Conservation (phyloP, 371 early-diverging fungal genomes). For the Syncephalis plumigaleata region DNA sequence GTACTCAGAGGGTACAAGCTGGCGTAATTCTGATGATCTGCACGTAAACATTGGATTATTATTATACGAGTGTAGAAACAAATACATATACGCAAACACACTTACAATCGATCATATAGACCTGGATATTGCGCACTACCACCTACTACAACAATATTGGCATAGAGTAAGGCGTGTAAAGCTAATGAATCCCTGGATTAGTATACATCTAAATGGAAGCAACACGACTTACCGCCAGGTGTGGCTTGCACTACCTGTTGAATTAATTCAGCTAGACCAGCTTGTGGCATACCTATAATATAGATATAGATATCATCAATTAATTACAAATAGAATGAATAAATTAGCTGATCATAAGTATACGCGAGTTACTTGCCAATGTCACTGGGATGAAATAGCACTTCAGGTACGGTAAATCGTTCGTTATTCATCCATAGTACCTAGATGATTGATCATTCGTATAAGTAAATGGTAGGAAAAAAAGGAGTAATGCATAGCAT, state of each 20-base stretch:
- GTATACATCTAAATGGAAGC: too few species aligned
- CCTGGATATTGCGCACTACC: slow-evolving; percentile 56
- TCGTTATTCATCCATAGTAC: slow-evolving; percentile 63
- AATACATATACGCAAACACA: not conserved
- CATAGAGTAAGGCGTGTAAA: slow-evolving; percentile 44
- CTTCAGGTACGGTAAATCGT: slow-evolving; percentile 70
- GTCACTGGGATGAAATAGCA: slow-evolving; percentile 67
- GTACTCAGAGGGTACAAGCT: slow-evolving; percentile 35
- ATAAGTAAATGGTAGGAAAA: too few species aligned
- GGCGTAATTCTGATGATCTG: slow-evolving; percentile 40
- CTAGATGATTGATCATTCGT: slow-evolving; percentile 22
- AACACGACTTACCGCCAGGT: slow-evolving; percentile 3
- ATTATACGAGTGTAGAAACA: too few species aligned
- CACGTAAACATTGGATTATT: too few species aligned
- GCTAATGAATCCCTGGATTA: slow-evolving; percentile 12
- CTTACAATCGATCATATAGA: slow-evolving; percentile 45
- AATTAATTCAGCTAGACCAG: slow-evolving; percentile 64
- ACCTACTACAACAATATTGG: slow-evolving; percentile 60
- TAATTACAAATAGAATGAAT: too few species aligned
- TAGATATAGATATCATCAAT: too few species aligned
- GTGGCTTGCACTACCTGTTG: slow-evolving; percentile 35
- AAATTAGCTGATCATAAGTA: too few species aligned
- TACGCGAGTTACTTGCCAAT: slow-evolving; percentile 33
- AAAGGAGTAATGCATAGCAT: too few species aligned
- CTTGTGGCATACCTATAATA: slow-evolving; percentile 42